A percentile compares a stretch with the other conserved stretches of the same genome.
These are phyloP conservation scores for Allantophomopsis lycopodina DNA, from an alignment of 2,329 filamentous ascomycete genomes.

Conservation along the genomic window DNA sequence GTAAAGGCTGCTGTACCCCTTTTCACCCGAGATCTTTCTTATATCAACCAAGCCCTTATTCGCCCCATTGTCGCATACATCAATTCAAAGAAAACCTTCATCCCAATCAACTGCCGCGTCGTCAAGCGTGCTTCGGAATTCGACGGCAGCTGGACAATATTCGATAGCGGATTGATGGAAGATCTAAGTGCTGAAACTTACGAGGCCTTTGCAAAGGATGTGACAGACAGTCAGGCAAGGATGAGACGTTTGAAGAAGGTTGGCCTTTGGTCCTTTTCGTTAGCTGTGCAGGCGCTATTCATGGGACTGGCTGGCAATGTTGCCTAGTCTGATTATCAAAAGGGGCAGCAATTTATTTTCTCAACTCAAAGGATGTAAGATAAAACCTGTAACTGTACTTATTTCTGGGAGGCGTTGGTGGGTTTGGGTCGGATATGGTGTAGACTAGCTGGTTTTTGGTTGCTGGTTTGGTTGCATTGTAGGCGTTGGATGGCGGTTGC, in stretches of 20 bases:
- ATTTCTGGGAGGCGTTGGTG: background rate
- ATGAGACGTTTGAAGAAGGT: conserved; percentile 87
- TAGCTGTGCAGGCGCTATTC: conserved; percentile 87
- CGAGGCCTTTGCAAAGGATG: conserved; percentile 81
- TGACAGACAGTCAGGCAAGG: conserved; percentile 77
- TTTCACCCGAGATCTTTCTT: conserved; percentile 83
- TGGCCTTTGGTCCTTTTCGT: conserved; percentile 86
- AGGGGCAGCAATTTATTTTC: background rate
- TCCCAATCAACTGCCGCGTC: conserved; percentile 87
- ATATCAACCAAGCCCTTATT: conserved; percentile 90
- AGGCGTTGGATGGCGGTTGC: background rate
- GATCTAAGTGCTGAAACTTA: conserved; percentile 91
- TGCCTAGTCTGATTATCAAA: conserved; percentile 22
- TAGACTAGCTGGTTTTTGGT: background rate
- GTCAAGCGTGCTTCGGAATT: conserved; percentile 85
- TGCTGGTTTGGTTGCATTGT: background rate
- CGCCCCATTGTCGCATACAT: conserved; percentile 97
- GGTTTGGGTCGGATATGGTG: background rate
- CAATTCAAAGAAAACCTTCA: conserved; percentile 88
- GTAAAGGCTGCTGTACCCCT: conserved; percentile 86
- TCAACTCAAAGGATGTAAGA: background rate
- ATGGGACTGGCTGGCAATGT: conserved; percentile 85
- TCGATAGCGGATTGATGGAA: conserved; percentile 86
- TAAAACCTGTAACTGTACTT: background rate
- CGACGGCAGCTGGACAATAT: conserved; percentile 89